Percentiles rank a stretch among this genome's conserved stretches.
These are phyloP conservation scores for Pisolithus marmoratus DNA, from an alignment of 768 basidiomycete species.

Conservation along the genomic window DNA sequence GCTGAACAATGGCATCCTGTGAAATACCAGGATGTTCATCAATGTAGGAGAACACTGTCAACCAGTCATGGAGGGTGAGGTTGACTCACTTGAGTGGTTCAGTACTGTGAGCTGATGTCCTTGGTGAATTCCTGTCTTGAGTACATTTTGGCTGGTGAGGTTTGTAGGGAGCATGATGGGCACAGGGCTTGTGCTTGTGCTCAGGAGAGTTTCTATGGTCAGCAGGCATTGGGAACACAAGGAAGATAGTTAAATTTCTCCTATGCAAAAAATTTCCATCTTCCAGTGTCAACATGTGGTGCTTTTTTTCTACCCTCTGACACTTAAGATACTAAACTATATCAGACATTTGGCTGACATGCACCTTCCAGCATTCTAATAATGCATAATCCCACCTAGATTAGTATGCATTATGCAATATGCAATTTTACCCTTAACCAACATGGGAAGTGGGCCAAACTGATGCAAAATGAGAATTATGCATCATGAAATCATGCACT, in stretches of 20 bases:
- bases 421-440: too few species aligned
- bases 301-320: too few species aligned
- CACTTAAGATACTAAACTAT: too few species aligned
- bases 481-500: too few species aligned
- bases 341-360: neutral
- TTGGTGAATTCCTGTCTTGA: neutral
- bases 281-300: too few species aligned
- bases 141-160: neutral
- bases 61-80: conserved; percentile 8
- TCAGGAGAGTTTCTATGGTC: neutral
- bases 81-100: neutral
- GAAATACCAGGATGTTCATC: conserved; percentile 2
- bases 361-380: neutral
- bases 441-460: too few species aligned
- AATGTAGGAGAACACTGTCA: conserved; percentile 5
- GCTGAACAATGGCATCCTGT: conserved; percentile 1
- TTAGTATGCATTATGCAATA: neutral
- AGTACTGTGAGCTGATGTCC: neutral
- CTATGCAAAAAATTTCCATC: too few species aligned
- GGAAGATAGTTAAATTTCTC: neutral
- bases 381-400: neutral
- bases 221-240: neutral
- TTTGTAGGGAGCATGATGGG: neutral
- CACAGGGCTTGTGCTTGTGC: neutral
- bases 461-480: too few species aligned